phyloP scores from a whole-genome alignment of 441 rosid species.

The Croton setiger region DNA sequence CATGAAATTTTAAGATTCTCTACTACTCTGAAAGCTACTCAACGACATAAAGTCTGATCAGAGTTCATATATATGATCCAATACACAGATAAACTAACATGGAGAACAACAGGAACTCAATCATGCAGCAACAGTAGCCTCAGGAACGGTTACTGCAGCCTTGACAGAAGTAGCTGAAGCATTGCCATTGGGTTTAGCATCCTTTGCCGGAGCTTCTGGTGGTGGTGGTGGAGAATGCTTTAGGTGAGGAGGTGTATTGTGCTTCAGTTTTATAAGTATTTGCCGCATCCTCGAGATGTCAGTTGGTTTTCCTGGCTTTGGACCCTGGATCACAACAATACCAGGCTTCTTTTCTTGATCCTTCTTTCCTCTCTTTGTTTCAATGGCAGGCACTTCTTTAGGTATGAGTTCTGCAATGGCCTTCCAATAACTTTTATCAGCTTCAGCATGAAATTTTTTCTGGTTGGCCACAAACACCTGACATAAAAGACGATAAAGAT shows the following conservation, averaged over 20 bases:
- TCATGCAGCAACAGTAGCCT: slow-evolving; percentile 50
- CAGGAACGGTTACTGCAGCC: slow-evolving; percentile 25
- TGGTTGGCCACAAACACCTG: slow-evolving; percentile 56
- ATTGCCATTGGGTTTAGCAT: slow-evolving; percentile 25
- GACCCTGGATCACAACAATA: slow-evolving; percentile 62
- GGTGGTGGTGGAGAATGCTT: slow-evolving; percentile 53
- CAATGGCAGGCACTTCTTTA: slow-evolving; percentile 67
- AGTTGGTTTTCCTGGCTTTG: slow-evolving; percentile 87
- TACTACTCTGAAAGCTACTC: background rate
- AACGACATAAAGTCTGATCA: background rate
- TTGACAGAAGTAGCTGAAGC: slow-evolving; percentile 18
- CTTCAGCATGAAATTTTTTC: slow-evolving; percentile 68
- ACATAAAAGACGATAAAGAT: slow-evolving; percentile 14
- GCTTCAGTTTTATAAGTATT: slow-evolving; percentile 69
- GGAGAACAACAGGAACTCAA: background rate
- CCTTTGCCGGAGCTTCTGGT: slow-evolving; percentile 35
- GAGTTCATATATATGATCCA: background rate
- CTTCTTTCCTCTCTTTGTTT: slow-evolving; percentile 65
- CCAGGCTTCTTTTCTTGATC: slow-evolving; percentile 67
- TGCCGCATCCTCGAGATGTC: slow-evolving; percentile 85
- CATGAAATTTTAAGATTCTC: background rate
- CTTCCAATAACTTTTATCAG: slow-evolving; percentile 84
- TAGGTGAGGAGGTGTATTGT: slow-evolving; percentile 63
- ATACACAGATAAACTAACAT: slow-evolving; percentile 8
- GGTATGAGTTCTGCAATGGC: slow-evolving; percentile 84